These are phyloP conservation scores for Fonsecaea monophora DNA, from an alignment of 2,329 filamentous ascomycete species.

Conservation along the genomic window DNA sequence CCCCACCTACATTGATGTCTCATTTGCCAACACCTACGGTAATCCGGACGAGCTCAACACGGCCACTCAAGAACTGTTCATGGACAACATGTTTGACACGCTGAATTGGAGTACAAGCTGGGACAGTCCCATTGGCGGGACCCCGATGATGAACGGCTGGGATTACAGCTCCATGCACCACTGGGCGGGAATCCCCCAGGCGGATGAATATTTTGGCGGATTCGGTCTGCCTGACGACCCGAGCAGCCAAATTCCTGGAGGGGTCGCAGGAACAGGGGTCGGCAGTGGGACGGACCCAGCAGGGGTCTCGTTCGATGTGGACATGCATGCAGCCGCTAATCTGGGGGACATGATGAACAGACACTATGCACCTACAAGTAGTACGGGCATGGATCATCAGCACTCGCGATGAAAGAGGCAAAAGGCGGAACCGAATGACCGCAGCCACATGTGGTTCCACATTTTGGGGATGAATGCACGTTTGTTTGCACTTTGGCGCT, in stretches of 20 bases:
- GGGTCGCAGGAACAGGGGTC: background rate
- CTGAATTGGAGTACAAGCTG: slow-evolving; percentile 37
- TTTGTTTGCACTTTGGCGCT: too few relatives aligned
- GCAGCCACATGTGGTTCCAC: too few relatives aligned
- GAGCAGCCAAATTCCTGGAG: slow-evolving; percentile 2
- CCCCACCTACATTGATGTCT: slow-evolving; percentile 30
- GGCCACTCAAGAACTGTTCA: slow-evolving; percentile 32
- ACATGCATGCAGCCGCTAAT: slow-evolving; percentile 18
- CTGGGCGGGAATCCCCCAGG: slow-evolving; percentile 33
- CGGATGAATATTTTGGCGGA: slow-evolving; percentile 32
- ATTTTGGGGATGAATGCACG: too few relatives aligned
- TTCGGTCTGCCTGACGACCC: slow-evolving; percentile 24
- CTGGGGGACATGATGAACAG: slow-evolving; percentile 18
- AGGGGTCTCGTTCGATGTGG: slow-evolving; percentile 22
- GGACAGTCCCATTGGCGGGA: slow-evolving; percentile 35
- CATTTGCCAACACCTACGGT: slow-evolving; percentile 31
- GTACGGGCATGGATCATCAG: background rate
- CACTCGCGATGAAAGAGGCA: background rate
- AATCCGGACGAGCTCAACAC: slow-evolving; percentile 26
- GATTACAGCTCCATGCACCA: slow-evolving; percentile 33
- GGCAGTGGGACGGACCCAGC: background rate
- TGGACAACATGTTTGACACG: slow-evolving; percentile 38
- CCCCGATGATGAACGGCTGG: slow-evolving; percentile 32
- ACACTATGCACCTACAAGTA: slow-evolving; percentile 13
- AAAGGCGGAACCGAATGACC: background rate